Base-by-base conservation (phyloP, 345 rosid species). In the Cardamine chenopodiifolia region DNA sequence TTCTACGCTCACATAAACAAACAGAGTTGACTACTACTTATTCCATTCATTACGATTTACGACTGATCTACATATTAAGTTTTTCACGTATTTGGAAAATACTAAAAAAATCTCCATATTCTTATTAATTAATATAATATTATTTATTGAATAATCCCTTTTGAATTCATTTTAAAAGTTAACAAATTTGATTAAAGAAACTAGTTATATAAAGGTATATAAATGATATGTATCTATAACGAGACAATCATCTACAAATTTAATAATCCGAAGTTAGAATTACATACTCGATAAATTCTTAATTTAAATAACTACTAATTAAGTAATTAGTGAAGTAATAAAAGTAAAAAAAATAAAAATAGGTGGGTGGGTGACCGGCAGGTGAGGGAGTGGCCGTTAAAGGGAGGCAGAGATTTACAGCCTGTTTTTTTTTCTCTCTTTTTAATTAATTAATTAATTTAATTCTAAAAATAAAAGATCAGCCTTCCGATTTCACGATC, bases 401-500 rank as follows among this genome's bases (percentile, higher is more conserved):
- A 77, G 78, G 70, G 68, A 74, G 78, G 73, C 88, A 85, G 80
- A 82, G 89, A 78, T 81, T 70, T 76, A 83, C 89, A 85, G 92
- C 80, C 90, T 86, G 93, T 85, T 69, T 45, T 34, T 40, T 44
- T 61, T 55, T 74, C 2, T 1, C n/a, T 25, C 7, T 10, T 0
- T 14, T 12, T 39, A 12, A 19, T 32, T 20, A 32, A 17, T 42
- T 15, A 32, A 10, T 8, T 22, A 15, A 3, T n/a, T n/a, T n/a
- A n/a, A n/a, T n/a, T n/a, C n/a, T n/a, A n/a, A n/a, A n/a, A n/a
- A n/a, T n/a, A n/a, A n/a, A n/a, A n/a, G 79, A 86, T 82, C 83
- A 87, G 79, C 83, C 82, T 76, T 83, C 84, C 82, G 82, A 85
- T 84, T 84, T 81, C 85, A 85, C 85, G 85, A 88, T 90, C 83